phyloP scores from a whole-genome alignment of 2,329 filamentous ascomycete species.

The Helotiales sp. region DNA sequence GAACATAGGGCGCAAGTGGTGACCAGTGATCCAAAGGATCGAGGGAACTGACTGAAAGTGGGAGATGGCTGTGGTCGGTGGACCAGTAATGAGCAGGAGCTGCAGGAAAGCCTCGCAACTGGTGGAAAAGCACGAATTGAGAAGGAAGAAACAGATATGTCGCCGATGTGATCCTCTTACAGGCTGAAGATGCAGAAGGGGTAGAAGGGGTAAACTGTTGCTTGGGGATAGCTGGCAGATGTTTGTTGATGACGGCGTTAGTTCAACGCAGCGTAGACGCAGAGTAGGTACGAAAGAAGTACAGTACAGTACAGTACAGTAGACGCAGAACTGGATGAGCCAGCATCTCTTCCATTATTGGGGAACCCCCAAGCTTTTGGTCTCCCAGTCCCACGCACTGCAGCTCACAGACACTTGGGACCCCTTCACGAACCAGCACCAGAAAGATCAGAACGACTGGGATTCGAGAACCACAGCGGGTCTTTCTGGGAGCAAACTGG shows the following conservation, averaged over 20 bases:
- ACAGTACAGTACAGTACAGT: no score
- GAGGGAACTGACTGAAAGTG: constrained; percentile 28
- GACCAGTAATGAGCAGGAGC: constrained; percentile 36
- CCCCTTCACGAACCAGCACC: constrained; percentile 13
- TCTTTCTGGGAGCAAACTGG: constrained; percentile 23
- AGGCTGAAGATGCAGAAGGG: constrained; percentile 28
- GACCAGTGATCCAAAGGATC: constrained; percentile 29
- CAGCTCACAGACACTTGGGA: constrained; percentile 37
- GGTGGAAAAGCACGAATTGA: constrained; percentile 33
- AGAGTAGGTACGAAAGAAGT: background rate
- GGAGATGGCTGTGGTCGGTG: constrained; percentile 31
- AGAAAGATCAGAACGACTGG: constrained; percentile 18
- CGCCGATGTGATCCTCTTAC: constrained; percentile 25
- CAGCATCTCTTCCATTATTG: constrained; percentile 23
- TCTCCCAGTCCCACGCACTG: constrained; percentile 37
- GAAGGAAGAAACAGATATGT: constrained; percentile 21
- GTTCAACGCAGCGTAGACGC: constrained; percentile 18
- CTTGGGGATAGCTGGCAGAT: constrained; percentile 29
- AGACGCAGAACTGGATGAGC: constrained; percentile 5
- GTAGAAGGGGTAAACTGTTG: constrained; percentile 4
- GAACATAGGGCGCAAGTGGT: constrained; percentile 12
- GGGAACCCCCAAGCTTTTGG: constrained; percentile 35
- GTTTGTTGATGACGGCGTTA: constrained; percentile 39
- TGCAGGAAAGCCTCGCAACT: constrained; percentile 29
- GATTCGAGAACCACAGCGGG: constrained; percentile 34